Base-by-base conservation (phyloP, 805 yeast genomes). In the Scheffersomyces amazonensis region DNA sequence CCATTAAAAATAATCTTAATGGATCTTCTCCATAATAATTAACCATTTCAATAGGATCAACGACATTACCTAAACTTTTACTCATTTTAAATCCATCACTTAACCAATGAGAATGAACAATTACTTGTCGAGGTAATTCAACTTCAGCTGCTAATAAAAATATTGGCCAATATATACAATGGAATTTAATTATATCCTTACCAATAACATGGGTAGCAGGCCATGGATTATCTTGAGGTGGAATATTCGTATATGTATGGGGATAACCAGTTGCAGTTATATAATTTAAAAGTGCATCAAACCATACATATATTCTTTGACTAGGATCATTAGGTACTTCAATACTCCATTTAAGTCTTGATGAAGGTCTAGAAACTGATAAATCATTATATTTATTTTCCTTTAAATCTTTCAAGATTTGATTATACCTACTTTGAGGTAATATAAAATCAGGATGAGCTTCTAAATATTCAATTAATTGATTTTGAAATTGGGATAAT, bases 41-140 rank as follows among this genome's bases (percentile, higher is more conserved):
- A 3, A 78, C 67, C 21, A 83, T 70, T n/a, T 66, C 75, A 15
- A 85, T 54, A 0, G 99, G 99, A 52, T 93, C 97, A 4, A 91
- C 95, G 8, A 91, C 97, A 55, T 93, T 93, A 0, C 97, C 96
- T 38, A 81, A 64, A 40, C 95, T 83, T 52, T 93, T 93, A 35
- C 96, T 86, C 99, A 93, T 93, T 56, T 93, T 93, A 31, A 79
- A 67, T 0, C 98, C 98, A 23, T 81, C 83, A 59, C 84, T 76
- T 16, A 90, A 68, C 98, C 98, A 93, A 59, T 93, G 99, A 5
- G 95, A 83, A 65, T 93, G 99, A 2, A 93, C 96, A 5, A 89
- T 72, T 3, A 93, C 76, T 41, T 80, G 82, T 30, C 72, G 64
- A 0, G 98, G 98, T 5, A 83, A 52, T 4, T 75, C 76, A 1